Percentiles rank a stretch among this genome's conserved stretches.
phyloP scores from a whole-genome alignment of 208 protist genomes.

The Vickermania spadyakhi region DNA sequence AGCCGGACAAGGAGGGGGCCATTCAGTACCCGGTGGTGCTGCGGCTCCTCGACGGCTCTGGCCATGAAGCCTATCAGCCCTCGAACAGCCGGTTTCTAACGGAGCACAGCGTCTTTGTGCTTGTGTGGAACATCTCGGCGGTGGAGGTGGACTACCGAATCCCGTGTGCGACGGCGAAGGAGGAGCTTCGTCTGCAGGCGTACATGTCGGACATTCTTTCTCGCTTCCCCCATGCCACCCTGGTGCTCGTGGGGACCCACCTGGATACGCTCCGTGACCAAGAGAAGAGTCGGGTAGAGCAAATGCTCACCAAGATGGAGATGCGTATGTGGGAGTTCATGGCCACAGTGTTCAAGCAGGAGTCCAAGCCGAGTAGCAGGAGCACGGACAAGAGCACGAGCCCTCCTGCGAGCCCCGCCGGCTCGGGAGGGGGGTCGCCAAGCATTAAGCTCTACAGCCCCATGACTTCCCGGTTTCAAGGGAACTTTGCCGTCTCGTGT shows the following conservation, averaged over 20 bases:
- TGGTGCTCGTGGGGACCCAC: conserved; percentile 83
- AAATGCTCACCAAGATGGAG: conserved; percentile 79
- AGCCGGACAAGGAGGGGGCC: not conserved
- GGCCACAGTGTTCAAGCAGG: conserved; percentile 20
- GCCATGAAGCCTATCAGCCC: conserved; percentile 76
- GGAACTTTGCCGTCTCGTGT: conserved; percentile 86
- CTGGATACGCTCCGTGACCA: conserved; percentile 82
- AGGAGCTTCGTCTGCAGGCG: conserved; percentile 79
- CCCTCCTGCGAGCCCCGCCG: not conserved
- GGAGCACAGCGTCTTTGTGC: conserved; percentile 69
- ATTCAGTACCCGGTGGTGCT: conserved; percentile 7
- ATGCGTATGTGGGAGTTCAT: conserved; percentile 52
- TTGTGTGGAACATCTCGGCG: conserved; percentile 88
- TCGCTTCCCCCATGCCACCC: conserved; percentile 61
- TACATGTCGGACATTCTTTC: conserved; percentile 85
- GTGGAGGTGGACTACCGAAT: conserved; percentile 79
- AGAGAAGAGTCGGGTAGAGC: conserved; percentile 72
- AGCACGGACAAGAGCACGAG: not conserved
- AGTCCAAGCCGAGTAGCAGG: not conserved
- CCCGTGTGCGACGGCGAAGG: conserved; percentile 58
- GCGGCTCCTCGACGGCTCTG: conserved; percentile 77
- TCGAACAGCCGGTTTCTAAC: conserved; percentile 83
- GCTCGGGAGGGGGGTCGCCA: not conserved
- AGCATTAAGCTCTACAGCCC: not conserved
- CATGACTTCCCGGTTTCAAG: conserved; percentile 19